Conservation (phyloP, 768 basidiomycete genomes). For the Hypholoma fasciculare region DNA sequence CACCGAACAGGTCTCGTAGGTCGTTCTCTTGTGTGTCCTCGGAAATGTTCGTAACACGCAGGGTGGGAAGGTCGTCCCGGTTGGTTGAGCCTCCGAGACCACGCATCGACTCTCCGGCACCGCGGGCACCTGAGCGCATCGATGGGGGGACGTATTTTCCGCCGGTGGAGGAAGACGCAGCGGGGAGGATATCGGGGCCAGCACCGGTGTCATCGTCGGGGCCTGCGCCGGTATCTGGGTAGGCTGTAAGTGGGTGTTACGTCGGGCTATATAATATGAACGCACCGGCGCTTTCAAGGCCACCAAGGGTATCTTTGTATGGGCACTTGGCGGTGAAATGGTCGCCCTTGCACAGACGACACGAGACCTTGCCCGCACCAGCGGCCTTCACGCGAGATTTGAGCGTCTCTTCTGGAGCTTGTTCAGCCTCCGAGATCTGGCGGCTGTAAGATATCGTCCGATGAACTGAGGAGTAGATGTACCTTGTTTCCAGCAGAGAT, state of each 20-base stretch:
- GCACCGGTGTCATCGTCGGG: constrained; percentile 39
- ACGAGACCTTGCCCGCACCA: constrained; percentile 86
- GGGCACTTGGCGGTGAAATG: constrained; percentile 99
- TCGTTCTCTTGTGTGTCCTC: constrained; percentile 96
- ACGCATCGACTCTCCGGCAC: constrained; percentile 78
- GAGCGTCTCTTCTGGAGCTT: constrained; percentile 59
- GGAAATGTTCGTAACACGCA: constrained; percentile 96
- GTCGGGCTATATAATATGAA: background rate
- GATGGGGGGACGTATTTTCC: constrained; percentile 96
- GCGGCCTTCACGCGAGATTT: constrained; percentile 69
- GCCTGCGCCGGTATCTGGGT: constrained; percentile 30
- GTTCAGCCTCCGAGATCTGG: constrained; percentile 67
- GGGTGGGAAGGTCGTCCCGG: constrained; percentile 92
- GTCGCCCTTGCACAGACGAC: constrained; percentile 93
- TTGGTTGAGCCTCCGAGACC: constrained; percentile 48
- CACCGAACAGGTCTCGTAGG: constrained; percentile 85
- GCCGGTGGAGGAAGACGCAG: constrained; percentile 41
- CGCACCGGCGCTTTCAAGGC: constrained; percentile 62
- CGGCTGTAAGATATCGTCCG: background rate
- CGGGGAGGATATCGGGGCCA: constrained; percentile 35
- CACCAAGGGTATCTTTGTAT: constrained; percentile 91
- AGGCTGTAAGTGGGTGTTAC: background rate
- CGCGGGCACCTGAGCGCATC: constrained; percentile 72
- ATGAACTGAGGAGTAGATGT: constrained; percentile 10
- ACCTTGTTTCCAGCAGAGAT: constrained; percentile 64